Base-by-base conservation (phyloP, 306 rosid genomes). In the Lagenaria siceraria region DNA sequence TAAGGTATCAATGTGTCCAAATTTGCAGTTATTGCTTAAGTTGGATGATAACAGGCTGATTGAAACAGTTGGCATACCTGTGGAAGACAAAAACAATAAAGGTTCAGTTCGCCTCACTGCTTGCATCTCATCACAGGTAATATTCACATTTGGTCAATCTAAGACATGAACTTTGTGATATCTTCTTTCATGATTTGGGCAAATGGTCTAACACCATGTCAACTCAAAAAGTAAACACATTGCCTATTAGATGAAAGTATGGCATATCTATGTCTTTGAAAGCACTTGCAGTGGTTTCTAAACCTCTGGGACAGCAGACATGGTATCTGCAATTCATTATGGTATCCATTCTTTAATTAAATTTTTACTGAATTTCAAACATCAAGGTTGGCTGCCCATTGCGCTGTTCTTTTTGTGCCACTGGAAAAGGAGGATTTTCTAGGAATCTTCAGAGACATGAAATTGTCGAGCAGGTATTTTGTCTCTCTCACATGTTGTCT, bases 31-130 rank as follows among this genome's bases (percentile, higher is more conserved):
- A 77, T 82, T 95, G 87, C 65, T 95, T 27, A 92, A 95, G 87
- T 89, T 95, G 90, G 93, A 92, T 54, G 98, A 95, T 80, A 92
- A 85, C 78, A 90, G 98, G 81, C 82, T 95, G 90, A 83, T 95
- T 78, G 98, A 95, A 83, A 92, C 98, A 46, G 98, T 95, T 61
- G 98, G 98, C 66, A 95, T 95, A 86, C 98, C 97, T 2, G 96
- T 87, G 82, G 81, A 80, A 77, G 96, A 83, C 40, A 84, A 80
- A 15, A 86, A 83, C 51, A 85, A 83, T 78, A 88, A 83, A 58
- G 86, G 84, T 75, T 79, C 89, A 77, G 81, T 66, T 80, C 96
- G 98, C 74, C 96, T 95, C 60, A 95, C 98, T 22, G 98, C 98
- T n/a, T 95, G 98, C 64, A 86, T 95, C 72, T 95, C 98, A 29